These are phyloP conservation scores for Umbelopsis sp. DNA, from an alignment of 192 early-diverging fungal genomes.

Conservation along the genomic window DNA sequence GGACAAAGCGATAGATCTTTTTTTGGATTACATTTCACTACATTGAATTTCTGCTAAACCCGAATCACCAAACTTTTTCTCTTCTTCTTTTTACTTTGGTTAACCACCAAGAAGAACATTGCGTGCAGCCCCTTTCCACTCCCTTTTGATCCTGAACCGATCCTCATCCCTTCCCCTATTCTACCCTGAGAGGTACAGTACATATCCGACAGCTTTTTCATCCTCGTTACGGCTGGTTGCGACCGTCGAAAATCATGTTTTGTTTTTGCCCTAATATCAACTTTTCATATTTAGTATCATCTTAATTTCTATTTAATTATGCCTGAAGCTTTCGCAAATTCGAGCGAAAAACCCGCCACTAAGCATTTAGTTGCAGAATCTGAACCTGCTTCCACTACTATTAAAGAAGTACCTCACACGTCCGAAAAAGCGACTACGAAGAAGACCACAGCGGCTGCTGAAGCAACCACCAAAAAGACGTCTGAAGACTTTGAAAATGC, in stretches of 20 bases:
- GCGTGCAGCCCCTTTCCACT: conserved; percentile 5
- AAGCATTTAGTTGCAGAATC: background rate
- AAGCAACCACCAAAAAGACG: background rate
- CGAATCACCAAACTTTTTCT: background rate
- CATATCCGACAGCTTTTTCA: background rate
- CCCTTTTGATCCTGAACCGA: conserved; percentile 13
- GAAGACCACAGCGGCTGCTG: conserved; percentile 3
- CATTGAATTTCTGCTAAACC: background rate
- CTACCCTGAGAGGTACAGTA: background rate
- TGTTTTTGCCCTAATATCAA: background rate
- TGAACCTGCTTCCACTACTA: background rate
- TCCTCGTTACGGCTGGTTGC: background rate
- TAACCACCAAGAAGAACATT: background rate
- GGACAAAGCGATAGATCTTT: conserved; percentile 17
- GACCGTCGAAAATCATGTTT: background rate
- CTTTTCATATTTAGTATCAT: background rate
- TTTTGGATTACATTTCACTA: conserved; percentile 15
- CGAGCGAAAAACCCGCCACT: background rate
- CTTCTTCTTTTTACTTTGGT: background rate
- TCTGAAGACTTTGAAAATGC: background rate
- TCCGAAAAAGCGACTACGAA: background rate
- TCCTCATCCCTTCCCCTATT: conserved; percentile 14
- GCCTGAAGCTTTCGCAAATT: background rate
- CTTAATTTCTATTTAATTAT: background rate
- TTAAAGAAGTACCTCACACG: background rate